Base-by-base conservation (phyloP, 768 basidiomycete species). In the Collybia sordida region DNA sequence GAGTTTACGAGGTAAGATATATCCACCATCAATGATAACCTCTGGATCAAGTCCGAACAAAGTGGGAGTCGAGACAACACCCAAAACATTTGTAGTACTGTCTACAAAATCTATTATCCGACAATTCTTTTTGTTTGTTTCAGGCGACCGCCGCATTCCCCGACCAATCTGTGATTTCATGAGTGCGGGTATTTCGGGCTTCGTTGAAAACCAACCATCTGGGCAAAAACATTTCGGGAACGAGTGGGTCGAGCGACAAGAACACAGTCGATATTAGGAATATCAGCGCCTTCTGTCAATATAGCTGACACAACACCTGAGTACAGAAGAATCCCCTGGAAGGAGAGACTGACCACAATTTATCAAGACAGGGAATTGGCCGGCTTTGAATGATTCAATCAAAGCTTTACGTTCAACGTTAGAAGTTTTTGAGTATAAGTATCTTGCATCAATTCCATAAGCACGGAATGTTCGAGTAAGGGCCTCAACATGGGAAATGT, bases 201-300 rank as follows among this genome's bases (percentile, higher is more conserved):
- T 19, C 14, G 31, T 31, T 12, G 19, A n/a, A 35, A 23, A 39
- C 74, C 27, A 50, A 92, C 93, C 93, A 98, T 97, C 60, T 98
- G 95, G 15, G 90, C 82, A 61, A 94, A 93, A 9, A 96, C 67
- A 63, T 96, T 98, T 27, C 83, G 78, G 11, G 93, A 96, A 21
- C 88, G 79, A 1, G 95, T 98, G 15, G 95, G 95, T 17, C 92
- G 78, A 14, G 90, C 93, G 17, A 98, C 72, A 27, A 98, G 65
- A 7, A 98, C 79, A 54, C 94, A 97, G 59, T 98, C 95, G 47
- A 97, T 88, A 52, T 90, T 91, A 2, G 95, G 95, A 45, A 98
- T 92, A 71, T 98, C 95, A 17, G 93, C 83, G 3, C 94, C 94
- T 72, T 97, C 94, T 1, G 93, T 96, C 55, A 97, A 73, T 42